These are phyloP conservation scores for Zymoseptoria passerinii DNA, from an alignment of 2,329 filamentous ascomycete species.

Conservation along the genomic window DNA sequence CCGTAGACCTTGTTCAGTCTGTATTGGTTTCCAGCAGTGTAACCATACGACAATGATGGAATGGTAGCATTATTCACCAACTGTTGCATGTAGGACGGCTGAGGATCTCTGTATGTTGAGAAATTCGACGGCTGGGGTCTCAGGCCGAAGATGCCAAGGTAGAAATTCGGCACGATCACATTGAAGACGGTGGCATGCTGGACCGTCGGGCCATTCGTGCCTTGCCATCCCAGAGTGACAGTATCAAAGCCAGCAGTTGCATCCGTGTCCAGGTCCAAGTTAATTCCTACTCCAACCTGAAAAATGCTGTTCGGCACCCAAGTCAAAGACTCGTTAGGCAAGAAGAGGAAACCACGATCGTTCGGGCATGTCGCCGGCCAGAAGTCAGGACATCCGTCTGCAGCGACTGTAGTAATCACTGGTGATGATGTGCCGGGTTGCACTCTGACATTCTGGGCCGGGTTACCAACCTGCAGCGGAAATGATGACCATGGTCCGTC, in stretches of 20 bases:
- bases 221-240: constrained; percentile 30
- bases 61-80: constrained; percentile 28
- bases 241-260: constrained; percentile 28
- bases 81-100: constrained; percentile 28
- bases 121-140: constrained; percentile 31
- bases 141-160: constrained; percentile 29
- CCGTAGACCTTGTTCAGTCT: constrained; percentile 29
- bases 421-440: constrained; percentile 27
- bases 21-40: constrained; percentile 34
- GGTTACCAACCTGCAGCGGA: constrained; percentile 28
- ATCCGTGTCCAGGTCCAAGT: constrained; percentile 39
- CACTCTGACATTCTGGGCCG: constrained; percentile 28
- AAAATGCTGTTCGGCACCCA: constrained; percentile 56
- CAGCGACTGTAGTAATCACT: constrained; percentile 23
- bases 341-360: constrained; percentile 37
- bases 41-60: constrained; percentile 30
- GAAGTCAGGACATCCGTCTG: constrained; percentile 23
- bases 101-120: constrained; percentile 27
- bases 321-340: constrained; percentile 45
- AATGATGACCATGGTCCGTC: constrained; percentile 33
- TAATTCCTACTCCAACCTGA: constrained; percentile 49
- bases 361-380: constrained; percentile 25
- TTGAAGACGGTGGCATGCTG: constrained; percentile 26
- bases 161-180: constrained; percentile 23
- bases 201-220: constrained; percentile 23